phyloP scores from a whole-genome alignment of 345 rosid species.

The Physaria fendleri region DNA sequence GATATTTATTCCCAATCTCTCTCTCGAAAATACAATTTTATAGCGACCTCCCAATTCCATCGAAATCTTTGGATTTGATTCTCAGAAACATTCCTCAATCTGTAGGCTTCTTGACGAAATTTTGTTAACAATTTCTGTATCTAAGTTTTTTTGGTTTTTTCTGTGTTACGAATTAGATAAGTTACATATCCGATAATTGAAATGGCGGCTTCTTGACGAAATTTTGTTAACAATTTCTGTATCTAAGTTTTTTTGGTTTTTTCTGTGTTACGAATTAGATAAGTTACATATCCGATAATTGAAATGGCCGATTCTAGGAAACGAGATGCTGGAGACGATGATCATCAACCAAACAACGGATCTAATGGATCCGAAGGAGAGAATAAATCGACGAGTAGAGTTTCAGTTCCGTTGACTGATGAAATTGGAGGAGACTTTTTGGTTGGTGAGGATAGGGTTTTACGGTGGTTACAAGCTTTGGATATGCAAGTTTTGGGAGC shows the following conservation, averaged over 20 bases:
- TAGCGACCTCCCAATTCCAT: no score
- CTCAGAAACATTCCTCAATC: no score
- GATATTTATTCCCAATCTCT: no score
- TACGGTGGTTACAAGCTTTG: slow-evolving; percentile 86
- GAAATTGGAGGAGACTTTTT: slow-evolving; percentile 56
- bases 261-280: background rate
- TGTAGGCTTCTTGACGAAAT: background rate
- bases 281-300: slow-evolving; percentile 27
- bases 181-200: slow-evolving; percentile 28
- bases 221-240: slow-evolving; percentile 7
- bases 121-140: slow-evolving; percentile 9
- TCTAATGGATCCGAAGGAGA: slow-evolving; percentile 41
- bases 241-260: slow-evolving; percentile 17
- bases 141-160: slow-evolving; percentile 17
- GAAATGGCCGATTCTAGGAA: slow-evolving; percentile 51
- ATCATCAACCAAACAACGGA: slow-evolving; percentile 32
- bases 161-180: background rate
- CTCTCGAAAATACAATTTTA: no score
- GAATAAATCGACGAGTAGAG: slow-evolving; percentile 18
- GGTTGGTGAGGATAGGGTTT: slow-evolving; percentile 68
- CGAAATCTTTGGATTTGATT: no score
- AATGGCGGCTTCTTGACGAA: slow-evolving; percentile 37
- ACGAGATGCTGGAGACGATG: slow-evolving; percentile 36
- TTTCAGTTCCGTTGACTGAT: slow-evolving; percentile 58
- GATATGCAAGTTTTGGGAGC: slow-evolving; percentile 93